Base-by-base conservation (phyloP, 768 basidiomycete genomes). In the Mycena epipterygia region DNA sequence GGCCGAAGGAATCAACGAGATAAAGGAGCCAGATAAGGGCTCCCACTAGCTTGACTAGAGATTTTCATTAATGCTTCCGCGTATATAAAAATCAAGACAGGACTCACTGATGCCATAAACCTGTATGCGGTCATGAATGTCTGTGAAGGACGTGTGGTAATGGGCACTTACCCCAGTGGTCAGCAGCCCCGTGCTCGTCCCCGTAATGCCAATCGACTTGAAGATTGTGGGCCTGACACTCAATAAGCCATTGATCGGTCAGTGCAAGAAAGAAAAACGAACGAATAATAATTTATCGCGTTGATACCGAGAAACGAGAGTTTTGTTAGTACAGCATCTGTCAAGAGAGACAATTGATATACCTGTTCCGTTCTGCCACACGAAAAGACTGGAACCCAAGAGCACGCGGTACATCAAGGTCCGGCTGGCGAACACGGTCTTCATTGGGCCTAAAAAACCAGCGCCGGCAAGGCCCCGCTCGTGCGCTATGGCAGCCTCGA, bases 91-190 rank as follows among this genome's bases (percentile, higher is more conserved):
- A 25, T n/a, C 30, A 49, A 17, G n/a, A 11, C 30, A 25, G 41
- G 60, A 58, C 78, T 83, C 81, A 80, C 86, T 82, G 39, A 87
- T 80, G 16, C 87, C 88, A 72, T 86, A 89, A 56, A 88, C 84
- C 57, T 66, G 19, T 11, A 12, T 13, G 46, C n/a, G 25, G 17
- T 23, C 5, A 25, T 70, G 16, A 70, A 35, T 13, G 44, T 63
- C n/a, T 27, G 14, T 13, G 14, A 23, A 27, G 2, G 21, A 30
- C 5, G 35, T 1, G 1, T n/a, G 2, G 29, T 12, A 17, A 14
- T 35, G 0, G 35, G 16, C 7, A 65, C 69, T 48, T 44, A 72
- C 71, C n/a, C 87, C 86, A 25, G 86, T 86, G 0, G 84, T 84
- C 63, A 86, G 81, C 13, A 85, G 78, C 3, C 79, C 69, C 8